These are phyloP conservation scores for Waltiozyma sp. DNA, from an alignment of 1,139 yeast genomes.

Conservation along the genomic window DNA sequence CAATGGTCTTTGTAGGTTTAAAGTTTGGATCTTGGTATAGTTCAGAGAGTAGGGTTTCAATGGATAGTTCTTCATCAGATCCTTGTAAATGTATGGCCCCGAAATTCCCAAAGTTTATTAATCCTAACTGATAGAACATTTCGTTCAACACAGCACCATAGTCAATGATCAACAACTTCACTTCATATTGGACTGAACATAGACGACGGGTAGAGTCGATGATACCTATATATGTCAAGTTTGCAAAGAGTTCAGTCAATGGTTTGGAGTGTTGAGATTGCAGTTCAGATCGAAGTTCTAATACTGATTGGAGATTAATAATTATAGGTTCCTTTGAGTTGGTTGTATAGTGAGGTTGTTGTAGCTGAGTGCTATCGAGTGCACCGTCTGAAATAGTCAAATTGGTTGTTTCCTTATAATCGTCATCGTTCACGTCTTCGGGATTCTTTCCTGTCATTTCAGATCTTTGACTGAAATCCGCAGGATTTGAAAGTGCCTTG, in stretches of 20 bases:
- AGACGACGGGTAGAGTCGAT: slow-evolving; percentile 63
- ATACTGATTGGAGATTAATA: slow-evolving; percentile 51
- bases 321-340: slow-evolving; percentile 17
- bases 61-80: slow-evolving; percentile 11
- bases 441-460: no score
- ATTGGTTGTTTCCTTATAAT: background rate
- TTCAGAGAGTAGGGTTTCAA: slow-evolving; percentile 2
- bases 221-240: slow-evolving; percentile 70
- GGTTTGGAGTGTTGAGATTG: slow-evolving; percentile 36
- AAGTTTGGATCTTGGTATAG: slow-evolving; percentile 1
- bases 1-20: slow-evolving; percentile 17
- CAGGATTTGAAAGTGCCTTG: slow-evolving; percentile 11
- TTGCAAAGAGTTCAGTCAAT: slow-evolving; percentile 57
- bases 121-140: slow-evolving; percentile 69
- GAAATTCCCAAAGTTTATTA: slow-evolving; percentile 72
- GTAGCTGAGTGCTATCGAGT: background rate
- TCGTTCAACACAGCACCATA: slow-evolving; percentile 62
- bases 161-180: slow-evolving; percentile 67
- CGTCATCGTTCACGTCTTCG: background rate
- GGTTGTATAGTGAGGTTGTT: background rate
- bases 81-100: slow-evolving; percentile 45
- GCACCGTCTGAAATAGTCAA: background rate
- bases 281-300: slow-evolving; percentile 39
- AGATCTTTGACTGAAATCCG: background rate
- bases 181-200: slow-evolving; percentile 75